These are phyloP conservation scores for Trypanosoma brucei DNA, from an alignment of 208 protist species.

Conservation along the genomic window DNA sequence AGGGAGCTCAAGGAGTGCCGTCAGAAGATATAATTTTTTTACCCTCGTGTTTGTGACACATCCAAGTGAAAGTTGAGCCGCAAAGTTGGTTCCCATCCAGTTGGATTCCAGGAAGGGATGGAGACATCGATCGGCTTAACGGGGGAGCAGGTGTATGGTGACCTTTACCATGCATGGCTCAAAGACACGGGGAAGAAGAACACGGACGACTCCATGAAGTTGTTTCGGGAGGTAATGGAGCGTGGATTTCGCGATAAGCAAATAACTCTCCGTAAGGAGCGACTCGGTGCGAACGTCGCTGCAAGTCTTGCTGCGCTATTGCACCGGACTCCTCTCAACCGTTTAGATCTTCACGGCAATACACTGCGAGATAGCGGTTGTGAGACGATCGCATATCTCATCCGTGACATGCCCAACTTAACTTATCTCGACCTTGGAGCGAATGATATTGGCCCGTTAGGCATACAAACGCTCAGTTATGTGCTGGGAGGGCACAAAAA, in stretches of 20 bases:
- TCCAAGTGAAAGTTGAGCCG: neutral
- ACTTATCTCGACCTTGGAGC: conserved; percentile 77
- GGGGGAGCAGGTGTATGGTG: conserved; percentile 78
- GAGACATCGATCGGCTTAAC: conserved; percentile 64
- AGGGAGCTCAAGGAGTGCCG: too few relatives aligned
- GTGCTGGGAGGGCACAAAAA: conserved; percentile 65
- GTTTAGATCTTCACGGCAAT: conserved; percentile 83
- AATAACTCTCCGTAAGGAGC: conserved; percentile 61
- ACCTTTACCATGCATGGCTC: conserved; percentile 81
- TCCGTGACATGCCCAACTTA: conserved; percentile 66
- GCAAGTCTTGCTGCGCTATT: conserved; percentile 63
- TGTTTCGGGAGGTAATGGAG: conserved; percentile 80
- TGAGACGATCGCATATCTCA: conserved; percentile 64
- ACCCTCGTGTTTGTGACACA: too few relatives aligned
- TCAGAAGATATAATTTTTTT: too few relatives aligned
- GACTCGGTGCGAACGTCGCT: conserved; percentile 72
- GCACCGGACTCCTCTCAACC: conserved; percentile 53
- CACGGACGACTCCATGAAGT: conserved; percentile 55
- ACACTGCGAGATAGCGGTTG: conserved; percentile 79
- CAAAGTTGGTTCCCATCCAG: neutral
- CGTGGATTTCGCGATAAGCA: conserved; percentile 57
- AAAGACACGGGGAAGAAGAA: conserved; percentile 87
- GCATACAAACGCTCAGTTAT: conserved; percentile 50
- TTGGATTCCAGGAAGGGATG: conserved; percentile 27
- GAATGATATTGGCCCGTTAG: conserved; percentile 69